Percentiles rank a stretch among this genome's conserved stretches.
phyloP scores from a whole-genome alignment of 2,329 filamentous ascomycete genomes.

The Fusarium papillatum region DNA sequence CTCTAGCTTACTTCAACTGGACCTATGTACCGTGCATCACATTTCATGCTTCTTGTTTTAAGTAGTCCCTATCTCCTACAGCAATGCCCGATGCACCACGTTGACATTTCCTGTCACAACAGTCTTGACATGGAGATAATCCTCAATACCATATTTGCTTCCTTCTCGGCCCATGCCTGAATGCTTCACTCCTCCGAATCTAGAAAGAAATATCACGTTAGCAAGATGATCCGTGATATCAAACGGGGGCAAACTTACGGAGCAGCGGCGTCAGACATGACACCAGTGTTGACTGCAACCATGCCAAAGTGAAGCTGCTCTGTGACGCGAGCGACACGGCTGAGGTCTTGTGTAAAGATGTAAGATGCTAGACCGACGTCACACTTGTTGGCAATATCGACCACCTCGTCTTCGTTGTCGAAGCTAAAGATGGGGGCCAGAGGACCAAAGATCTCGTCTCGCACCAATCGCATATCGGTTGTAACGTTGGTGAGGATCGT shows the following conservation, averaged over 20 bases:
- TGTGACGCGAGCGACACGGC: slow-evolving; percentile 56
- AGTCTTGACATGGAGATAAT: slow-evolving; percentile 69
- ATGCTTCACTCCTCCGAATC: slow-evolving; percentile 73
- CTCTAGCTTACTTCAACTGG: not conserved
- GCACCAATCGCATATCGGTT: not conserved
- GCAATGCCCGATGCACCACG: slow-evolving; percentile 24
- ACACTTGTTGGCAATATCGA: slow-evolving; percentile 75
- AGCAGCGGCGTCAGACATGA: slow-evolving; percentile 41
- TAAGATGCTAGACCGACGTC: slow-evolving; percentile 83
- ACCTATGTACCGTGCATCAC: not conserved
- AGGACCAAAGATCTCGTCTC: not conserved
- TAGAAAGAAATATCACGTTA: not conserved
- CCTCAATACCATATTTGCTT: slow-evolving; percentile 71
- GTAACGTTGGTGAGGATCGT: slow-evolving; percentile 1
- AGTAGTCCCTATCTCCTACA: not conserved
- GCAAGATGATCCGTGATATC: not conserved
- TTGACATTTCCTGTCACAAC: slow-evolving; percentile 57
- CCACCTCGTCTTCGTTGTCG: slow-evolving; percentile 79
- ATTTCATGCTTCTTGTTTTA: not conserved
- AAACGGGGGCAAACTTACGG: slow-evolving; percentile 34
- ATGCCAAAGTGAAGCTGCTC: slow-evolving; percentile 73
- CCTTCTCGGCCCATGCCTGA: slow-evolving; percentile 73
- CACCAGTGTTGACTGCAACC: slow-evolving; percentile 74
- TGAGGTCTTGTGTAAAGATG: slow-evolving; percentile 71
- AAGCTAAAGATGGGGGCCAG: slow-evolving; percentile 52